Percentiles rank a stretch among this genome's conserved stretches.
Evolutionary conservation across 2,329 filamentous ascomycete genomes (phyloP).

Genomic region (Pseudogymnoascus sp.): DNA sequence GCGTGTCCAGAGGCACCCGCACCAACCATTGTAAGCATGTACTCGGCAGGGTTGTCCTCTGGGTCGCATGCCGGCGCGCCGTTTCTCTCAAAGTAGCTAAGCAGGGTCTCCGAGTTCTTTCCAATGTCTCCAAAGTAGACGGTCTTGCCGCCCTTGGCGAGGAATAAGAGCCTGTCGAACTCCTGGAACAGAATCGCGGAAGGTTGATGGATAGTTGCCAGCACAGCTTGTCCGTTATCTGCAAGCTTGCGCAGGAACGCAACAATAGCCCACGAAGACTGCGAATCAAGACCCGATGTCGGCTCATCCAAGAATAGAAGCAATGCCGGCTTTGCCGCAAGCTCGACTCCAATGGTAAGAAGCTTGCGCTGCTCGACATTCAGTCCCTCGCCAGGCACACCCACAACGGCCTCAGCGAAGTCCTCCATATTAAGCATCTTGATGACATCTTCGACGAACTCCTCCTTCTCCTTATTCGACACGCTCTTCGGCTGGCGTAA

Average conservation of each 20-base stretch:
- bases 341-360: constrained; percentile 90
- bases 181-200: constrained; percentile 89
- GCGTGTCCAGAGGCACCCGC: constrained; percentile 53
- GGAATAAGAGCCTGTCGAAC: constrained; percentile 73
- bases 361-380: constrained; percentile 66
- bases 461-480: constrained; percentile 67
- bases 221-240: constrained; percentile 79
- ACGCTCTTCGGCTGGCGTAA: constrained; percentile 75
- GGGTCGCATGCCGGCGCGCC: constrained; percentile 57
- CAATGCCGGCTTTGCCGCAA: constrained; percentile 83
- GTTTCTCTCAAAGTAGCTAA: constrained; percentile 65
- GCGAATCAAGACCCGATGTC: constrained; percentile 86
- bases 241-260: constrained; percentile 83
- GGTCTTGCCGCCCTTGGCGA: constrained; percentile 67
- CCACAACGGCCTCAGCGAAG: constrained; percentile 85
- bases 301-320: constrained; percentile 92
- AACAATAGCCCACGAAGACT: constrained; percentile 89
- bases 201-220: constrained; percentile 94
- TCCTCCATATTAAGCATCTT: constrained; percentile 84
- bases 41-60: constrained; percentile 73
- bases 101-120: constrained; percentile 24
- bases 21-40: constrained; percentile 49
- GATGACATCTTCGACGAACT: constrained; percentile 86
- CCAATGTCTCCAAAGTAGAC: constrained; percentile 81
- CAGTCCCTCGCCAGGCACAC: constrained; percentile 80